Evolutionary conservation across 2,329 filamentous ascomycete genomes (phyloP).

Genomic region (Ophiocordyceps robertsii): DNA sequence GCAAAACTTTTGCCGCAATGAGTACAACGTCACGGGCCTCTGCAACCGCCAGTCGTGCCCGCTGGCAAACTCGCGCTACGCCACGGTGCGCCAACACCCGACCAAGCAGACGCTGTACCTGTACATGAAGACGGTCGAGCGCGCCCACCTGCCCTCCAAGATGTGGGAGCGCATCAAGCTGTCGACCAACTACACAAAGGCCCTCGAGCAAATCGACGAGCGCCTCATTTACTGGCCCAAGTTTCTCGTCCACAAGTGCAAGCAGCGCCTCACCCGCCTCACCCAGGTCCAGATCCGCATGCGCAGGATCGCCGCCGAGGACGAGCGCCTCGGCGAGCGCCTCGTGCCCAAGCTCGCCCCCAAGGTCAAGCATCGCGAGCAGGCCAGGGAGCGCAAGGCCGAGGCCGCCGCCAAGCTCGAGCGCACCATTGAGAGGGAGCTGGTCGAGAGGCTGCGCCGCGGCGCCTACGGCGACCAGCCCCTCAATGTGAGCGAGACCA

Average conservation of each 20-base stretch:
- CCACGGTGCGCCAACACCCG: slow-evolving; percentile 76
- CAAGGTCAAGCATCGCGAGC: slow-evolving; percentile 69
- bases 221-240: slow-evolving; percentile 89
- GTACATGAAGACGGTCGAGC: slow-evolving; percentile 93
- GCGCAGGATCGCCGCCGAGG: slow-evolving; percentile 73
- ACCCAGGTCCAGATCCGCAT: slow-evolving; percentile 80
- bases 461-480: slow-evolving; percentile 92
- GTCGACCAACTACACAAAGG: slow-evolving; percentile 80
- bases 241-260: slow-evolving; percentile 87
- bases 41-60: slow-evolving; percentile 84
- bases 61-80: slow-evolving; percentile 83
- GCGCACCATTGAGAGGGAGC: slow-evolving; percentile 84
- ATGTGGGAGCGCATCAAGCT: slow-evolving; percentile 92
- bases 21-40: slow-evolving; percentile 74
- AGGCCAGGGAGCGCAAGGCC: slow-evolving; percentile 62
- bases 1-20: slow-evolving; percentile 91
- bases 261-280: slow-evolving; percentile 83
- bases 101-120: slow-evolving; percentile 75
- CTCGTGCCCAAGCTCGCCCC: slow-evolving; percentile 81
- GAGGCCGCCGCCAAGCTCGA: slow-evolving; percentile 86
- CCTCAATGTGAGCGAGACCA: slow-evolving; percentile 83
- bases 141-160: slow-evolving; percentile 75
- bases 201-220: slow-evolving; percentile 75
- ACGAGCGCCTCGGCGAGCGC: slow-evolving; percentile 77
- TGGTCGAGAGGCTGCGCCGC: slow-evolving; percentile 80